A percentile compares a stretch with the other conserved stretches of the same genome.
phyloP scores from a whole-genome alignment of 805 yeast genomes.

The Naumovozyma baii region DNA sequence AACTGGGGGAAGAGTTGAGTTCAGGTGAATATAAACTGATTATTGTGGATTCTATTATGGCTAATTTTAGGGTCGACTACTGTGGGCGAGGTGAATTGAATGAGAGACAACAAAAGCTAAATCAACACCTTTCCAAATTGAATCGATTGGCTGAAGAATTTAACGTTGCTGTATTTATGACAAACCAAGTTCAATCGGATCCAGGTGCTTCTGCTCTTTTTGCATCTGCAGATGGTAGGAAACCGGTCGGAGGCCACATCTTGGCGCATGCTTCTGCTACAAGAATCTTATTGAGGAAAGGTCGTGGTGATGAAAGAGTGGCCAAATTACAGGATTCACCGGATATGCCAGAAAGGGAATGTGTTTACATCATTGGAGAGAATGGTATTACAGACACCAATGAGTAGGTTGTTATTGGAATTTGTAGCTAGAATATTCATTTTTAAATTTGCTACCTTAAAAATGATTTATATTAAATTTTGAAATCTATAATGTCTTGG shows the following conservation, averaged over 20 bases:
- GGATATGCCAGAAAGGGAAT: slow-evolving; percentile 72
- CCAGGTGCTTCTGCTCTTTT: slow-evolving; percentile 74
- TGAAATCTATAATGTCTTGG: no score
- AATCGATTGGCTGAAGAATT: slow-evolving; percentile 65
- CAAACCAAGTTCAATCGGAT: slow-evolving; percentile 74
- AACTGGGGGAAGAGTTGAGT: slow-evolving; percentile 55
- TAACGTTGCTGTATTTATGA: slow-evolving; percentile 65
- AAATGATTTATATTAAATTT: no score
- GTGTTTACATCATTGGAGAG: slow-evolving; percentile 61
- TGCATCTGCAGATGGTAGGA: slow-evolving; percentile 75
- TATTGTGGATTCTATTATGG: slow-evolving; percentile 67
- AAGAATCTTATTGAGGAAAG: slow-evolving; percentile 60
- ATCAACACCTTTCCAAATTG: slow-evolving; percentile 44
- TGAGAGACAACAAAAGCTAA: slow-evolving; percentile 65
- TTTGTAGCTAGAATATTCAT: no score
- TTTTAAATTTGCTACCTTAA: no score
- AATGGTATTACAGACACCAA: slow-evolving; percentile 53
- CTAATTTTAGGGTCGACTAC: slow-evolving; percentile 68
- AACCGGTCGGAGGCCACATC: slow-evolving; percentile 79
- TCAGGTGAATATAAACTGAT: slow-evolving; percentile 57
- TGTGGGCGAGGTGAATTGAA: slow-evolving; percentile 70
- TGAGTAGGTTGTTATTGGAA: no score
- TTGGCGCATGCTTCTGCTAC: slow-evolving; percentile 77
- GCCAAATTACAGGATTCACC: slow-evolving; percentile 76
- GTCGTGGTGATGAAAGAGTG: slow-evolving; percentile 71